Percentiles rank a stretch among this genome's conserved stretches.
Evolutionary conservation across 164 flowering plant genomes (phyloP).

Genomic region (Annona cherimola): DNA sequence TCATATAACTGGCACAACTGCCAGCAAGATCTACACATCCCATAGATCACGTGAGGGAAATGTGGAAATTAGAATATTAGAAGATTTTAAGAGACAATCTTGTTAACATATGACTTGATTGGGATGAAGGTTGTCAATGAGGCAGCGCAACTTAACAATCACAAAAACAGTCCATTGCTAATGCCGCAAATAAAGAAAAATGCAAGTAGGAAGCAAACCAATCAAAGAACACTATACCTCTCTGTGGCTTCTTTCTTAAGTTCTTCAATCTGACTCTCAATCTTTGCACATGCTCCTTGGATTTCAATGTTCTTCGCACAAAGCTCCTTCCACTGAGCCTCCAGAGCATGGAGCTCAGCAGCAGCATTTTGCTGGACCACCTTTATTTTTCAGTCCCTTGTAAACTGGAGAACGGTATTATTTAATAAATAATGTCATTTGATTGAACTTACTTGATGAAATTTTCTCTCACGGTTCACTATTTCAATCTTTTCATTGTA

Average conservation of each 20-base stretch:
- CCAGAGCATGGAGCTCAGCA: slow-evolving; percentile 70
- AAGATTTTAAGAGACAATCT: not conserved
- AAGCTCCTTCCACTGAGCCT: slow-evolving; percentile 86
- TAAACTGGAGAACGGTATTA: not conserved
- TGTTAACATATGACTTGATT: not conserved
- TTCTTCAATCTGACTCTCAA: slow-evolving; percentile 53
- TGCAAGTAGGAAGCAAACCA: not conserved
- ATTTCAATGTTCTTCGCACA: slow-evolving; percentile 83
- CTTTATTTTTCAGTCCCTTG: not conserved
- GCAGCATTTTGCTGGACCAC: slow-evolving; percentile 90
- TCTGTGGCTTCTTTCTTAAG: slow-evolving; percentile 61
- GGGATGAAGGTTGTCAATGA: not conserved
- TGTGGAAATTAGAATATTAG: not conserved
- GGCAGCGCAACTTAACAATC: not conserved
- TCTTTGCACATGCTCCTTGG: slow-evolving; percentile 59
- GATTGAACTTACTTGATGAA: slow-evolving; percentile 63
- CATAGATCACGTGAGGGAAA: not conserved
- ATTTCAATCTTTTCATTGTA: slow-evolving; percentile 69
- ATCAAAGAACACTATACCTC: slow-evolving; percentile 36
- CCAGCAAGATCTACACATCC: not conserved
- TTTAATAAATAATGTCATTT: not conserved
- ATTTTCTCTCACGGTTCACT: slow-evolving; percentile 90
- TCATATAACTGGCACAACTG: not conserved
- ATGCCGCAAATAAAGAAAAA: not conserved
- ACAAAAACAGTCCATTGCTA: not conserved